Evolutionary conservation across 2,329 filamentous ascomycete species (phyloP), one percentile per base, ranked within the genome.

Genomic region (Colletotrichum tamarilloi): DNA sequence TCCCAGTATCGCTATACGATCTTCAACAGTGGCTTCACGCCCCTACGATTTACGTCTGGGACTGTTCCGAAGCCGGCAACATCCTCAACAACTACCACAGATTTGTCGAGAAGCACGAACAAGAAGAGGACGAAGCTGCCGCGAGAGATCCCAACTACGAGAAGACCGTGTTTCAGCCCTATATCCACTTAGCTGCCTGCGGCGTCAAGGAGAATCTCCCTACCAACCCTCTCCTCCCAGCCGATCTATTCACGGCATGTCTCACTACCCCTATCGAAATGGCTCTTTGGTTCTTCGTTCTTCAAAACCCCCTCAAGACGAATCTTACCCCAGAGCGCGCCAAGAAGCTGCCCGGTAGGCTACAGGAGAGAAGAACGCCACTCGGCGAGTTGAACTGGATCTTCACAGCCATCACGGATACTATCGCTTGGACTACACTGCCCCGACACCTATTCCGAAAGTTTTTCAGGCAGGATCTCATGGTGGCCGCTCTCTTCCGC

Each of bases 381-480:
- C 88, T 99, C 42, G 97, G 97, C 75, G 97, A 99, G 84, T 87
- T 99, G 16, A 99, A 99, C 80, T 99, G 97, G 97, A 99, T 99
- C 46, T 98, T 99, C 80, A 99, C 97, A 0, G 97, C 97, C 67
- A 98, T 99, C 76, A 99, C 97, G 0, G 97, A 99, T 81, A 98
- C 96, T 1, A 99, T 99, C 78, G 97, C 97, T 0, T 99, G 97
- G 97, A 98, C 97, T 38, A 97, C 95, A 5, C 85, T 99, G 4
- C 94, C 95, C 3, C 93, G 96, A 58, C 91, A 95, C 24, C 86
- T 98, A 12, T 99, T 99, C 84, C 95, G 97, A 83, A 98, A 98
- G 82, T 94, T 98, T 73, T 99, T 99, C 83, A 88, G 97, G 55
- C 97, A 99, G 82, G 97, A 99, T 81, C 88, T 99, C 14, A 98